These are phyloP conservation scores for Populus ilicifolia DNA, from an alignment of 345 rosid species.

Conservation along the genomic window DNA sequence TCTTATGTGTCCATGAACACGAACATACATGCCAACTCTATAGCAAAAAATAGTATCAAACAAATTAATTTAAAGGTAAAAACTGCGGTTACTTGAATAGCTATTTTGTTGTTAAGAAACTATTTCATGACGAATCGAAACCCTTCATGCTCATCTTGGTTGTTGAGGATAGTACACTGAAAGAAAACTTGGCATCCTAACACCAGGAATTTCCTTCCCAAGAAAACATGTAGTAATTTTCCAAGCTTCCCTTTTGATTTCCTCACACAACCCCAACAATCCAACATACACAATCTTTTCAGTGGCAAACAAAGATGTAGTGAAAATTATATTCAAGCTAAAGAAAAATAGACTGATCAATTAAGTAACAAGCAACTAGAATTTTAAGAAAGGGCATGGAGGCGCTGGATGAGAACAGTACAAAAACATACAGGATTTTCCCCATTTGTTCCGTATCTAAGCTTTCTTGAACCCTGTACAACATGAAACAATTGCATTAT, in stretches of 20 bases:
- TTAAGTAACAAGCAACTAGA: background rate
- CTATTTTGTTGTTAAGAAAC: background rate
- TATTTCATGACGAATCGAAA: background rate
- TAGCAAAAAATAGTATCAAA: conserved; percentile 1
- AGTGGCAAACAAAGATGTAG: background rate
- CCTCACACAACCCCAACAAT: background rate
- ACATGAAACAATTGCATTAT: conserved; percentile 10
- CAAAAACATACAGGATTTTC: conserved; percentile 51
- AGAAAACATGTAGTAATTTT: background rate
- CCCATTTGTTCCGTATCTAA: conserved; percentile 72
- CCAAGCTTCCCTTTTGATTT: background rate
- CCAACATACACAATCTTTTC: background rate
- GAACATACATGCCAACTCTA: conserved; percentile 85
- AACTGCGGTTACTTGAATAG: background rate
- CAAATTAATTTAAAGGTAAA: background rate
- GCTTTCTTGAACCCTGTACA: conserved; percentile 74
- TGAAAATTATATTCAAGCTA: background rate
- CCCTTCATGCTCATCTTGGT: background rate
- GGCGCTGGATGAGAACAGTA: background rate
- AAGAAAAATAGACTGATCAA: background rate
- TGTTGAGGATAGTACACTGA: background rate
- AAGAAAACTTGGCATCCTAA: background rate
- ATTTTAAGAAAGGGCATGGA: background rate
- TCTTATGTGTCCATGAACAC: conserved; percentile 78
- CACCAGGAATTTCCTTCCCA: background rate